phyloP scores from a whole-genome alignment of 352 stramenopile genomes.

The Phytophthora cactorum region DNA sequence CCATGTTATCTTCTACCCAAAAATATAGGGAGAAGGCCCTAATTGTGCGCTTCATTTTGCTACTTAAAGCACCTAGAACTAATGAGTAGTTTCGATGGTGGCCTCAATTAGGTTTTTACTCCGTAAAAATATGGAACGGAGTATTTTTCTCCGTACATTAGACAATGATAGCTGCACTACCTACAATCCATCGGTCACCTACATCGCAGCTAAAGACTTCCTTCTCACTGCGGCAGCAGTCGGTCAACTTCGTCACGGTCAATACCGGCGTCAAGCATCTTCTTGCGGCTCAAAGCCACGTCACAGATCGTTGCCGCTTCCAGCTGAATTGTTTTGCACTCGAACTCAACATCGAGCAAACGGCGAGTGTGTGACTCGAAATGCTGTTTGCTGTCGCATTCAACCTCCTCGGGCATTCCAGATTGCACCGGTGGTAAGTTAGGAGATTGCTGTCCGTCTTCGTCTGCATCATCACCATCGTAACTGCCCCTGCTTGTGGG shows the following conservation, averaged over 20 bases:
- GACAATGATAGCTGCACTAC: too few relatives aligned
- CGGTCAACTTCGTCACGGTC: constrained; percentile 34
- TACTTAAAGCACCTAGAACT: too few relatives aligned
- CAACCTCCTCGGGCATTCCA: neutral
- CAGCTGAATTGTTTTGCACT: constrained; percentile 41
- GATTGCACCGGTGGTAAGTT: neutral
- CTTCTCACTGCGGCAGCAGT: constrained; percentile 30
- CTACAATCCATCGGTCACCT: neutral
- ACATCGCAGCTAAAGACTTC: neutral
- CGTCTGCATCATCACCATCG: neutral
- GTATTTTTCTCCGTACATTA: too few relatives aligned
- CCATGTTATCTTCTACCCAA: too few relatives aligned
- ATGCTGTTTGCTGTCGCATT: neutral
- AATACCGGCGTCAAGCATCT: constrained; percentile 46
- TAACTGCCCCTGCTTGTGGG: neutral
- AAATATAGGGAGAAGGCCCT: too few relatives aligned
- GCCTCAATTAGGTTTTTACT: too few relatives aligned
- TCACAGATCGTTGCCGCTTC: constrained; percentile 27
- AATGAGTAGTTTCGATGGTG: too few relatives aligned
- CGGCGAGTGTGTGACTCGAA: neutral
- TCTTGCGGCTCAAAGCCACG: constrained; percentile 47
- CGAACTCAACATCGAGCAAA: constrained; percentile 36
- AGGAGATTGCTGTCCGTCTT: neutral
- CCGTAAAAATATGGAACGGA: too few relatives aligned
- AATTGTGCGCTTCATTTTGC: too few relatives aligned